Percentiles rank a stretch among this genome's conserved stretches.
Evolutionary conservation across 1,139 yeast species (phyloP).

Genomic region (Cylindricascospora bacillispora): DNA sequence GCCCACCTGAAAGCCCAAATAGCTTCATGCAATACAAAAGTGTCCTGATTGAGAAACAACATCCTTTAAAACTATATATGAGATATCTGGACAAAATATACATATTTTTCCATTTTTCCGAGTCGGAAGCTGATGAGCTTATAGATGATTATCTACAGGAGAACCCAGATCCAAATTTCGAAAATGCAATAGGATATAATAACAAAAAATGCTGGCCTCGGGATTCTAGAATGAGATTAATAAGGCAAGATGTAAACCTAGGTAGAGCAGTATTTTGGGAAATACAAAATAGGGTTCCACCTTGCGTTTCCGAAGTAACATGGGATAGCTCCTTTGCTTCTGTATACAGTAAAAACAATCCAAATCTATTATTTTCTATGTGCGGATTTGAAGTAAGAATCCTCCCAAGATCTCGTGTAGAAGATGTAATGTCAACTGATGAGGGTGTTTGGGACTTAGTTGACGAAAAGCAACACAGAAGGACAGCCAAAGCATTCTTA

Average conservation of each 20-base stretch:
- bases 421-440: constrained; percentile 34
- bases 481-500: constrained; percentile 81
- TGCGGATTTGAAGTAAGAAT: constrained; percentile 92
- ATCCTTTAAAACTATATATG: constrained; percentile 71
- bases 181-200: constrained; percentile 75
- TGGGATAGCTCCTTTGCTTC: constrained; percentile 83
- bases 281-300: constrained; percentile 64
- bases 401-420: constrained; percentile 57
- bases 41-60: constrained; percentile 42
- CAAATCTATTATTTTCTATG: constrained; percentile 79
- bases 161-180: constrained; percentile 87
- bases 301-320: constrained; percentile 53
- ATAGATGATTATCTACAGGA: constrained; percentile 67
- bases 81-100: constrained; percentile 77
- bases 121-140: constrained; percentile 62
- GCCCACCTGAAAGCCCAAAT: constrained; percentile 59
- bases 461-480: constrained; percentile 59
- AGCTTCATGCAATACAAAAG: constrained; percentile 62
- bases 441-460: constrained; percentile 92
- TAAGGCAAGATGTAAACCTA: constrained; percentile 82
- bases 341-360: constrained; percentile 82
- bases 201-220: constrained; percentile 93
- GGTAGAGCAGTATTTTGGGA: constrained; percentile 95
- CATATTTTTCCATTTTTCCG: constrained; percentile 62
- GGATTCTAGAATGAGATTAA: constrained; percentile 79